Conservation (phyloP, 139 green algal species). For the Edaphochlamys debaryana region DNA sequence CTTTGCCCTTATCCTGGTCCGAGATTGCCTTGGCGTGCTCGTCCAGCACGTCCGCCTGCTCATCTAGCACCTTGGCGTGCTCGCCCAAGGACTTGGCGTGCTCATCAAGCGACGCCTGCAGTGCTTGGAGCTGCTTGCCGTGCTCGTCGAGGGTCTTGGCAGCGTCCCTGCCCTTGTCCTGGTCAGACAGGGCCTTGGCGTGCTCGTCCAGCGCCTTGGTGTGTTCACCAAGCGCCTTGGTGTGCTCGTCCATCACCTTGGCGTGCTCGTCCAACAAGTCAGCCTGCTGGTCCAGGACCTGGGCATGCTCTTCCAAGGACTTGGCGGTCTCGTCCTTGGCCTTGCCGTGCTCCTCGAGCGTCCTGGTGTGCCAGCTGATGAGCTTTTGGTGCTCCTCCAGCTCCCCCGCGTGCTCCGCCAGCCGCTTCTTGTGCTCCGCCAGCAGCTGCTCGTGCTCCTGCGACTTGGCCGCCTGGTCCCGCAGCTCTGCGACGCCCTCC, state of each 20-base stretch:
- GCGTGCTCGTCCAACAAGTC: constrained; percentile 22
- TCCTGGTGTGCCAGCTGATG: neutral
- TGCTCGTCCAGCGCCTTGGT: neutral
- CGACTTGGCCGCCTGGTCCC: neutral
- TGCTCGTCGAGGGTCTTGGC: too few relatives aligned
- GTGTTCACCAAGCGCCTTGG: constrained; percentile 13
- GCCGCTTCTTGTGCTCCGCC: neutral
- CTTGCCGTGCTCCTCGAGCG: constrained; percentile 4
- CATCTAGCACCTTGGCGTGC: neutral
- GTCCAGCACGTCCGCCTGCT: neutral
- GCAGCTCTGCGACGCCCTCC: neutral
- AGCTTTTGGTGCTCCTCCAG: neutral
- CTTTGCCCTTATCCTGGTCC: too few relatives aligned
- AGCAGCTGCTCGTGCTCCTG: neutral
- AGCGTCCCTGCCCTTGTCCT: neutral
- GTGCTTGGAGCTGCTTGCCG: too few relatives aligned
- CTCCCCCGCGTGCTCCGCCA: neutral
- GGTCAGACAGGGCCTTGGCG: constrained; percentile 10
- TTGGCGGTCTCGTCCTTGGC: neutral
- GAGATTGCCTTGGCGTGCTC: neutral
- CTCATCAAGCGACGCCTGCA: neutral
- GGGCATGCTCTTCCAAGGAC: constrained; percentile 38
- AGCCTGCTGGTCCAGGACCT: constrained; percentile 25
- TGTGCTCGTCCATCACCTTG: constrained; percentile 11
- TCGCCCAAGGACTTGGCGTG: neutral